Conservation (phyloP, 1,139 yeast species). For the Hyphopichia khmerensis region DNA sequence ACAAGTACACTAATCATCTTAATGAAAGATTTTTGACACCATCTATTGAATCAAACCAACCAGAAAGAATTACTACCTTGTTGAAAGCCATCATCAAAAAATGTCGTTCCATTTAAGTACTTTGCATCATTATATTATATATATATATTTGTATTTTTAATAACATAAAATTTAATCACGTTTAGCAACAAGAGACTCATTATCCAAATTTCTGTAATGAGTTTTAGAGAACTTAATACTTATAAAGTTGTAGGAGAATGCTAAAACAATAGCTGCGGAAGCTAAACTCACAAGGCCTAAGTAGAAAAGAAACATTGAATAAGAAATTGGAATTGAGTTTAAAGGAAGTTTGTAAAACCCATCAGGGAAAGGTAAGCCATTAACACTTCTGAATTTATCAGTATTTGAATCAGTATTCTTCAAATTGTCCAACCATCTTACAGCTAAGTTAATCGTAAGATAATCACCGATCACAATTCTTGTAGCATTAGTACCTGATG, state of each 20-base stretch:
- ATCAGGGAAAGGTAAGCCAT: constrained; percentile 35
- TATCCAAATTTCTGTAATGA: constrained; percentile 22
- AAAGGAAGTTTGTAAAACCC: constrained; percentile 45
- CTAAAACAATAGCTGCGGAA: constrained; percentile 25
- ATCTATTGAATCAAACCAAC: constrained; percentile 7
- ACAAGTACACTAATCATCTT: constrained; percentile 41
- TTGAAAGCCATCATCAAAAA: constrained; percentile 42
- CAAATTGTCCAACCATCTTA: constrained; percentile 53
- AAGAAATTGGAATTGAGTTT: constrained; percentile 27
- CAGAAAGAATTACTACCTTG: constrained; percentile 27
- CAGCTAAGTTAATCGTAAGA: constrained; percentile 56
- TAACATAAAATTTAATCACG: constrained; percentile 18
- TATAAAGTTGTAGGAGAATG: constrained; percentile 23
- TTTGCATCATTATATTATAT: neutral
- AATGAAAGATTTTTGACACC: constrained; percentile 26
- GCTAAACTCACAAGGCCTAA: constrained; percentile 22
- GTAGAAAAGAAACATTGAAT: constrained; percentile 19
- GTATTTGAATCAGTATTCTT: constrained; percentile 17
- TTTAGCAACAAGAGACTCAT: constrained; percentile 25
- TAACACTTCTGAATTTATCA: constrained; percentile 8
- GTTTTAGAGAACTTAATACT: constrained; percentile 16
- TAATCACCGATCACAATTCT: constrained; percentile 66
- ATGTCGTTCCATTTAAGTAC: constrained; percentile 19
- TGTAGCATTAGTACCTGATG: constrained; percentile 63
- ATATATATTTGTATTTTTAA: neutral